Conservation (phyloP, 192 early-diverging fungal genomes). For the Pilobolus umbonatus region DNA sequence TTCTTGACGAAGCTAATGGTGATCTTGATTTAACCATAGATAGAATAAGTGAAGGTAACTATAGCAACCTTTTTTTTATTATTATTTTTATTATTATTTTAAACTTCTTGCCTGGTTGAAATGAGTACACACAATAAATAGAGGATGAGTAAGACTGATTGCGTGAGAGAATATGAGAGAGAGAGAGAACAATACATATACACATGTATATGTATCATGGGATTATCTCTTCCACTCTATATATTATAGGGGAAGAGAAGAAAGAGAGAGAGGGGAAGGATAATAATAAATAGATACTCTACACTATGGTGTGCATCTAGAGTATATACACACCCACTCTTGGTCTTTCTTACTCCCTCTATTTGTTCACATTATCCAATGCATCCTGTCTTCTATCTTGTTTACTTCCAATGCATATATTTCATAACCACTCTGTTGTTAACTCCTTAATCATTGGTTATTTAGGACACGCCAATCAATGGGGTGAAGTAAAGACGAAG, state of each 20-base stretch:
- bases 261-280: too few species aligned
- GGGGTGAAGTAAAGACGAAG: conserved; percentile 82
- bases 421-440: not conserved
- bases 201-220: too few species aligned
- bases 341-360: not conserved
- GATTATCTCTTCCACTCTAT: not conserved
- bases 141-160: too few species aligned
- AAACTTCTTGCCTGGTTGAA: too few species aligned
- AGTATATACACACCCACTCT: not conserved
- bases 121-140: conserved; percentile 11
- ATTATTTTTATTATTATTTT: too few species aligned
- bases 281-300: too few species aligned
- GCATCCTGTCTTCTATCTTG: too few species aligned
- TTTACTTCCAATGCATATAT: not conserved
- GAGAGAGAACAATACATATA: too few species aligned
- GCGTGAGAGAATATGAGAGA: not conserved
- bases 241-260: not conserved
- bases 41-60: conserved; percentile 76
- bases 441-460: too few species aligned
- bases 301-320: too few species aligned
- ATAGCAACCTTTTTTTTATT: not conserved
- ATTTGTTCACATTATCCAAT: not conserved
- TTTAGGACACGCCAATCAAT: conserved; percentile 71
- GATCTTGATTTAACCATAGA: conserved; percentile 76
- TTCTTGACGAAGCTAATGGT: conserved; percentile 81